A percentile compares a stretch with the other conserved stretches of the same genome.
These are phyloP conservation scores for Calendula officinalis DNA, from an alignment of 129 eudicot genomes.

Conservation along the genomic window DNA sequence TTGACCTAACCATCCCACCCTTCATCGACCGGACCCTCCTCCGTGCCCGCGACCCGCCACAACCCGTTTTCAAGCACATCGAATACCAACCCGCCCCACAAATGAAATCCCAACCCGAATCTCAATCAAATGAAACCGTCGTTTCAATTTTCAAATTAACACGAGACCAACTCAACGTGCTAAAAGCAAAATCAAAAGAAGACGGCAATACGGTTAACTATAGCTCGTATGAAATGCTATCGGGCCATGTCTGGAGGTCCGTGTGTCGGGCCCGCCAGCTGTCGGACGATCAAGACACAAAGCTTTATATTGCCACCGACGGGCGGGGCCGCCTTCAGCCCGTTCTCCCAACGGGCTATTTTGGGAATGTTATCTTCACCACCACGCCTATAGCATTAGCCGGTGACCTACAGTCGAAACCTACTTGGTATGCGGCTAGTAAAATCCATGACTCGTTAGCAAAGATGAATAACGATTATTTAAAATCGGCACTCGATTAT, in stretches of 20 bases:
- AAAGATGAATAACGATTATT: conserved; percentile 50
- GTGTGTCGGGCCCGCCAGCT: conserved; percentile 75
- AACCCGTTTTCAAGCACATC: conserved; percentile 47
- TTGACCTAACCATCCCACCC: conserved; percentile 47
- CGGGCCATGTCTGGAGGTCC: conserved; percentile 79
- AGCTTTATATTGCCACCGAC: conserved; percentile 71
- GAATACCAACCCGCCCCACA: conserved; percentile 75
- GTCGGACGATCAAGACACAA: conserved; percentile 55
- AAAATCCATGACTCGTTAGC: conserved; percentile 34
- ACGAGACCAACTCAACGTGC: conserved; percentile 44
- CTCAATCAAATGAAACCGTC: conserved; percentile 21
- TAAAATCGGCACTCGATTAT: conserved; percentile 58
- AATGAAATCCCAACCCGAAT: conserved; percentile 28
- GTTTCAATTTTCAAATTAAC: conserved; percentile 64
- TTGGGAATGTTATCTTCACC: conserved; percentile 62
- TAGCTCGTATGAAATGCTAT: conserved; percentile 72
- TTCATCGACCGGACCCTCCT: conserved; percentile 64
- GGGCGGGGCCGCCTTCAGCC: conserved; percentile 67
- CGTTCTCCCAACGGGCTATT: conserved; percentile 51
- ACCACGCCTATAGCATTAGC: conserved; percentile 48
- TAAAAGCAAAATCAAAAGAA: too few species aligned
- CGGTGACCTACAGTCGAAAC: conserved; percentile 49
- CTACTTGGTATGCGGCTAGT: conserved; percentile 48
- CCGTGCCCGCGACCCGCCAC: conserved; percentile 53
- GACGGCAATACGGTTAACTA: conserved; percentile 30